Conservation (phyloP, 331 rosid genomes). For the Acacia pycnantha region DNA sequence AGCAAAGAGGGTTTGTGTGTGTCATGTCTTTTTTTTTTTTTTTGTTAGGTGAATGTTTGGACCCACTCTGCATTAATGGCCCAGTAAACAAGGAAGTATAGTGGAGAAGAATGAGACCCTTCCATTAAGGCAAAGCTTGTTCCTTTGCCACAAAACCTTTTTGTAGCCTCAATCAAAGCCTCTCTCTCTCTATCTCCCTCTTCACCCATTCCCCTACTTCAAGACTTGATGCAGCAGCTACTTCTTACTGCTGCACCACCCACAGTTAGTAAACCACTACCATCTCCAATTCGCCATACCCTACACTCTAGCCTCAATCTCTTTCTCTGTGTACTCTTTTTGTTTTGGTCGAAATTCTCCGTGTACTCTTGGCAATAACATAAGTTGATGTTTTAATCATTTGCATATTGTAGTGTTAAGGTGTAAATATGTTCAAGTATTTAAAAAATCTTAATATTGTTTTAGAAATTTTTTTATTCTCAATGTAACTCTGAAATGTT, state of each 20-base stretch:
- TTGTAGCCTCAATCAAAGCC: conserved; percentile 30
- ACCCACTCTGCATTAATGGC: conserved; percentile 54
- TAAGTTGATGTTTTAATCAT: not conserved
- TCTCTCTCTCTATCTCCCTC: not conserved
- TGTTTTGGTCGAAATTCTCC: too few species aligned
- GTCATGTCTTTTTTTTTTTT: conserved; percentile 33
- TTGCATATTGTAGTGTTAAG: not conserved
- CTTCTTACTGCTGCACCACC: conserved; percentile 22
- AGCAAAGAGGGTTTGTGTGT: not conserved
- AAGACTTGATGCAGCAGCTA: conserved; percentile 36
- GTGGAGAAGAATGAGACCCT: conserved; percentile 35
- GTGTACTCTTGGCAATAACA: not conserved
- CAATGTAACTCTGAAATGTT: accelerated
- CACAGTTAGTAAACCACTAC: conserved; percentile 43
- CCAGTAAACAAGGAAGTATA: conserved; percentile 38
- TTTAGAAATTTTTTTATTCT: too few species aligned
- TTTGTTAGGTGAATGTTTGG: conserved; percentile 51
- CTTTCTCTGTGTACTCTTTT: not conserved
- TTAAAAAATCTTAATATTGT: too few species aligned
- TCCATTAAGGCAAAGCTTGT: conserved; percentile 43
- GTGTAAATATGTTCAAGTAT: too few species aligned
- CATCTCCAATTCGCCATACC: not conserved
- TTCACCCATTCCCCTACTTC: conserved; percentile 45
- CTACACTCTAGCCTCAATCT: conserved; percentile 13
- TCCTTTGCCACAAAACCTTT: conserved; percentile 37